Evolutionary conservation across 768 basidiomycete species (phyloP), one percentile per base, ranked within the genome.

Genomic region (Rhizopogon vulgaris): DNA sequence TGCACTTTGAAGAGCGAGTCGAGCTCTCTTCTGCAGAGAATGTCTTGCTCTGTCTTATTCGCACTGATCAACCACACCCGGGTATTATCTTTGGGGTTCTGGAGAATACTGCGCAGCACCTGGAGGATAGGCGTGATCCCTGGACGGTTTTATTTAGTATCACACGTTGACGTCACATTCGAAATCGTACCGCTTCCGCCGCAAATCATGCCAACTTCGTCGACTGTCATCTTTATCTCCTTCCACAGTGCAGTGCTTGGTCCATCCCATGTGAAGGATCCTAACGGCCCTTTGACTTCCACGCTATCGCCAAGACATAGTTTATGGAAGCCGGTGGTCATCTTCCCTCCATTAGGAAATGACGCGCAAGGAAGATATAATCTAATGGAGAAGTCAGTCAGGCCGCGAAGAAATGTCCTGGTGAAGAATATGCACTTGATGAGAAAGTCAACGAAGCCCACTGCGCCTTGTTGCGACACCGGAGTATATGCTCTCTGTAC

Each of bases 401-500:
- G 15, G 17, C 25, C 48, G 49, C 41, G 50, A 8, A 37, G 14
- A 40, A 34, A n/a, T 41, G 25, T 38, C 14, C 3, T 24, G 32
- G 27, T 30, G 24, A 22, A 52, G 27, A 46, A 38, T 36, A 65
- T 69, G 4, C 22, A 75, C 74, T 80, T 84, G 63, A 84, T 66
- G 46, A 84, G 63, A 45, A 81, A 60, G 50, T 82, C 80, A 32
- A 84, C 68, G 51, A 63, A 72, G 0, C 81, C 82, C 22, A 58
- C 63, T 2, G 70, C 72, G 17, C 67, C 63, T 38, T 63, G 56
- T 42, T 57, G 58, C 25, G 79, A 80, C 15, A 83, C 70, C 0
- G 82, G 82, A 0, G 82, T 84, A 53, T 83, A 85, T 0, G 80
- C 77, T 11, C 82, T 70, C 54, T 80, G 80, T 0, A 83, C 72